Evolutionary conservation across 2,329 filamentous ascomycete genomes (phyloP).

Genomic region (Cucurbitaria berberidis): DNA sequence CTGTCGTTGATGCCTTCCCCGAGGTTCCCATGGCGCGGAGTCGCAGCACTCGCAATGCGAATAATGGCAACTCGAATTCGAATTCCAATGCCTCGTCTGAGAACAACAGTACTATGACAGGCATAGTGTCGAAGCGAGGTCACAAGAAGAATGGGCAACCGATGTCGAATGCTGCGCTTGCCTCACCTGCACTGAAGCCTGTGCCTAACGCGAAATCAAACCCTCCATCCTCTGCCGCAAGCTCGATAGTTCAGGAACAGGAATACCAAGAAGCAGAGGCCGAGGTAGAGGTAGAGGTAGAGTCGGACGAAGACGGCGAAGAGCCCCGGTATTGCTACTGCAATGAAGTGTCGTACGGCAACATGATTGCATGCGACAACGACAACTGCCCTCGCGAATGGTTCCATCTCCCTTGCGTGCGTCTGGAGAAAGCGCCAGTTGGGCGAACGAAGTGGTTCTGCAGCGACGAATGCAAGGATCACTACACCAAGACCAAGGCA

Average conservation of each 20-base stretch:
- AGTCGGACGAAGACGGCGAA: slow-evolving; percentile 48
- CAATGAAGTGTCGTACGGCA: slow-evolving; percentile 68
- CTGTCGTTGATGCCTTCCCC: slow-evolving; percentile 52
- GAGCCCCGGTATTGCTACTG: slow-evolving; percentile 71
- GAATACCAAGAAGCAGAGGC: slow-evolving; percentile 44
- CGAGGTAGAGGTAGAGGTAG: slow-evolving; percentile 45
- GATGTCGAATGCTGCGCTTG: slow-evolving; percentile 24
- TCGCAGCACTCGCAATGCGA: slow-evolving; percentile 51
- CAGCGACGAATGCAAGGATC: slow-evolving; percentile 48
- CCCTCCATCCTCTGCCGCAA: slow-evolving; percentile 41
- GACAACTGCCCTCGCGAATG: slow-evolving; percentile 68
- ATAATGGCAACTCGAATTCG: slow-evolving; percentile 44
- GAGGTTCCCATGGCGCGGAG: slow-evolving; percentile 51
- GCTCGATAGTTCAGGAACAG: slow-evolving; percentile 40
- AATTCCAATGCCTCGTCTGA: slow-evolving; percentile 49
- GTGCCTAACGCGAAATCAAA: slow-evolving; percentile 34
- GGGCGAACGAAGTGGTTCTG: slow-evolving; percentile 50
- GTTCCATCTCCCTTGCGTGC: slow-evolving; percentile 71
- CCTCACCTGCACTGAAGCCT: slow-evolving; percentile 39
- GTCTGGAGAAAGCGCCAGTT: slow-evolving; percentile 64
- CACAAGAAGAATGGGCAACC: slow-evolving; percentile 43
- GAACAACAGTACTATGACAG: slow-evolving; percentile 46
- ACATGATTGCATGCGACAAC: slow-evolving; percentile 73
- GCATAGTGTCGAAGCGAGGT: slow-evolving; percentile 43
- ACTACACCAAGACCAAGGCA: slow-evolving; percentile 34